Percentiles rank a stretch among this genome's conserved stretches.
Evolutionary conservation across 176 grass and related monocot species (phyloP).

Genomic region (Saccharum spontaneum): DNA sequence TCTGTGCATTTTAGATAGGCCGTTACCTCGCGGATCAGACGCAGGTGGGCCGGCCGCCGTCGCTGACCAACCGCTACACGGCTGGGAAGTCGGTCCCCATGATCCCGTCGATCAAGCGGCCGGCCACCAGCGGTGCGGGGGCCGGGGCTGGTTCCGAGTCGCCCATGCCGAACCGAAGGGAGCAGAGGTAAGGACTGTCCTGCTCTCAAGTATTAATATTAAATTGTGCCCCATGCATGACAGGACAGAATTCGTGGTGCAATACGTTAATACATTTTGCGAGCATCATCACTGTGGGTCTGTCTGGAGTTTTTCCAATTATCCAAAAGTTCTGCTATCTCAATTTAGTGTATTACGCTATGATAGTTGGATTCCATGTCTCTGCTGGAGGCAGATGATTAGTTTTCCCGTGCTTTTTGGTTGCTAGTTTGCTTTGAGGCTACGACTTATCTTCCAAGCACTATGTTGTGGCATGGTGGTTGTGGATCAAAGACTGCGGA

Average conservation of each 20-base stretch:
- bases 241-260: not conserved
- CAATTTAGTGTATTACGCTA: not conserved
- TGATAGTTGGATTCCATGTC: not conserved
- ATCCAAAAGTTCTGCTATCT: not conserved
- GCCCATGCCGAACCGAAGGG: slow-evolving; percentile 40
- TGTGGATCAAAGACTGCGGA: not conserved
- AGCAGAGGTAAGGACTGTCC: slow-evolving; percentile 58
- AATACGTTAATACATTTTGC: not conserved
- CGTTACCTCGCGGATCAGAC: slow-evolving; percentile 88
- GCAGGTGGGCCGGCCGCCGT: slow-evolving; percentile 49
- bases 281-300: not conserved
- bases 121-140: slow-evolving; percentile 31
- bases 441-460: not conserved
- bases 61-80: slow-evolving; percentile 39
- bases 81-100: slow-evolving; percentile 54
- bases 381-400: not conserved
- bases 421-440: slow-evolving; percentile 12
- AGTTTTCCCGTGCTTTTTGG: not conserved
- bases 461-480: not conserved
- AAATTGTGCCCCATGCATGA: not conserved
- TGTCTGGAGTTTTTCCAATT: not conserved
- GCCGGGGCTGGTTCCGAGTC: slow-evolving; percentile 43
- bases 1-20: slow-evolving; percentile 81
- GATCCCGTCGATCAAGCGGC: slow-evolving; percentile 74
- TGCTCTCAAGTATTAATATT: not conserved